Evolutionary conservation across 257 asterid species (phyloP).

Genomic region (Ligustrum vulgare): DNA sequence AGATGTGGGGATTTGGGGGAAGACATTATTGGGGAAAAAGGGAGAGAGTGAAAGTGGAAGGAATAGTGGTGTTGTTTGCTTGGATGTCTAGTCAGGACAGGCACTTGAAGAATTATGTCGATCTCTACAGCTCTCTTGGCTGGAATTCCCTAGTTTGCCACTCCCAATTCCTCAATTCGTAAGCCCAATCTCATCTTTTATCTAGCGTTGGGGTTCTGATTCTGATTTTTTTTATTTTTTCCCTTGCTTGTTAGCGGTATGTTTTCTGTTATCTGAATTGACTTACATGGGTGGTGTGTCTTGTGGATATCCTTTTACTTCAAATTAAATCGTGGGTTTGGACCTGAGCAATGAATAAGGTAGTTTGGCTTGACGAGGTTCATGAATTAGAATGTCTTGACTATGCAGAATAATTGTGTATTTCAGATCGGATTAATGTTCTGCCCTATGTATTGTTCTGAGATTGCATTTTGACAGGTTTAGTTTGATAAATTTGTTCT

Average conservation of each 20-base stretch:
- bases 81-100: constrained; percentile 91
- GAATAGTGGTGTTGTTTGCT: constrained; percentile 81
- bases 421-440: not conserved
- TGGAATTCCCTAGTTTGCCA: constrained; percentile 95
- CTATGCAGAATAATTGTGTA: not conserved
- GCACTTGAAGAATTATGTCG: constrained; percentile 68
- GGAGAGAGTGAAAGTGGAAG: constrained; percentile 66
- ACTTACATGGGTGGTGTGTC: not conserved
- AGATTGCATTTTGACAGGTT: not conserved
- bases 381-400: not conserved
- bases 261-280: constrained; percentile 3
- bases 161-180: constrained; percentile 82
- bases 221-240: not conserved
- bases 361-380: not conserved
- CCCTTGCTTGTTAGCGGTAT: constrained; percentile 9
- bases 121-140: constrained; percentile 73
- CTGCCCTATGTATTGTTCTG: not conserved
- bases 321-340: not conserved
- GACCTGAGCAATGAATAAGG: constrained; percentile 1
- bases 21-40: constrained; percentile 82
- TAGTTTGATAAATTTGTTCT: not conserved
- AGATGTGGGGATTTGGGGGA: constrained; percentile 95
- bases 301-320: not conserved
- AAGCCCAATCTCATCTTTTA: constrained; percentile 26
- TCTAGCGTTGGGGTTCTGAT: not conserved